phyloP scores from a whole-genome alignment of 169 alveolate genomes.

The Eimeria acervulina region DNA sequence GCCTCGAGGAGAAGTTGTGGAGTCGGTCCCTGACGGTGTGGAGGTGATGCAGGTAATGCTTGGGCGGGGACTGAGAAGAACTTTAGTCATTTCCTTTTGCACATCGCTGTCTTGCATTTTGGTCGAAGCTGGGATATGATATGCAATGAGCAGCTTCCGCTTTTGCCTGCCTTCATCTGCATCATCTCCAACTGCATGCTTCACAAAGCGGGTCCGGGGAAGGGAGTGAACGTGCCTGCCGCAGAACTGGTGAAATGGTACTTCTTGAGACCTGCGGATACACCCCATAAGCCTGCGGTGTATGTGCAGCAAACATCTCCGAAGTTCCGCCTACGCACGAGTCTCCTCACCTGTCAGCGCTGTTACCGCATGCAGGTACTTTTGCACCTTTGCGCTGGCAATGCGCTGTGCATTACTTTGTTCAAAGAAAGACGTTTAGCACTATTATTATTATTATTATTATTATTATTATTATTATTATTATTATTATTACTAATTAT shows the following conservation, averaged over 20 bases:
- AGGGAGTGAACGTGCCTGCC: neutral
- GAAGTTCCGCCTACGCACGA: conserved; percentile 64
- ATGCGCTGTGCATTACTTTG: neutral
- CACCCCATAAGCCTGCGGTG: neutral
- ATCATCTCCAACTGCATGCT: neutral
- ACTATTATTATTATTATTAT: too few relatives aligned
- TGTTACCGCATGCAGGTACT: conserved; percentile 81
- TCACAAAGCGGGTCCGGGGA: neutral
- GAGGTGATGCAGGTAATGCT: conserved; percentile 54
- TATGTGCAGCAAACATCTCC: conserved; percentile 55
- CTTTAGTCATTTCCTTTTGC: neutral
- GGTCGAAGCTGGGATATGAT: neutral
- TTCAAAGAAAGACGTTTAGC: neutral
- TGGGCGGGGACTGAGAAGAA: neutral
- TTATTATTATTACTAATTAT: too few relatives aligned
- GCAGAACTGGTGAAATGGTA: neutral
- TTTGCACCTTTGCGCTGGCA: neutral
- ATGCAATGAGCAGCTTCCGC: neutral
- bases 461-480: too few relatives aligned
- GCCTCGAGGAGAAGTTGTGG: conserved; percentile 65
- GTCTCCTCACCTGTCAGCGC: conserved; percentile 79
- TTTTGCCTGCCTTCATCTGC: neutral
- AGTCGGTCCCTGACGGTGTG: conserved; percentile 79
- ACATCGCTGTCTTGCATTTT: neutral
- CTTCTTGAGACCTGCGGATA: neutral